Evolutionary conservation across 2,329 filamentous ascomycete species (phyloP), one percentile per base, ranked within the genome.

Genomic region (Juglanconis juglandina): DNA sequence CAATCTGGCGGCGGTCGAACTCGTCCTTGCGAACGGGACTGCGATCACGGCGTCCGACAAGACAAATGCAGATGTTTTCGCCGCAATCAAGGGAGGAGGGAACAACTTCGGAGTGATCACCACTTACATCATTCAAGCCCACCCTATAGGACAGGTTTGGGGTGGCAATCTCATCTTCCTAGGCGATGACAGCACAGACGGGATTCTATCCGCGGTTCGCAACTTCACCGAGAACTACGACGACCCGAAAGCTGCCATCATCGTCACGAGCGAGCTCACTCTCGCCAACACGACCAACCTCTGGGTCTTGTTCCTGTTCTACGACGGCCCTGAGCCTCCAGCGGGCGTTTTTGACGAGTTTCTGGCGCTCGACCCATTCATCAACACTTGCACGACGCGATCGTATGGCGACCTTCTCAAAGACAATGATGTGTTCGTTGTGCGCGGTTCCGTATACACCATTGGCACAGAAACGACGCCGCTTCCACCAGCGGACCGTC

Each of bases 281-380:
- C 64, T 73, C 3, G 68, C 76, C 2, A 74, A 75, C 10, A 60
- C 79, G 0, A 65, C 84, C 51, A 76, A 86, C 62, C 74, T 81
- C 24, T 87, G 83, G 82, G 77, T 85, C 60, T 70, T 88, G 61
- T 87, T 87, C 70, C 68, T 85, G 41, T 87, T 86, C 73, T 88
- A 87, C 69, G 82, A 88, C 68, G 86, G 82, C 1, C 77, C 79
- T 0, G 70, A 72, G 54, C 79, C 79, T 0, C 84, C 85, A 0
- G 67, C 73, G 1, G 79, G 75, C 4, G 77, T 82, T 2, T 88
- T 89, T 61, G 75, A 79, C 59, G 79, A 80, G 59, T 88, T 88
- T 69, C 78, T 79, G 2, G 73, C 74, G 44, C 75, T 83, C 51
- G 67, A 71, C 1, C 75, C 77, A 1, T 62, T 73, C 0, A 67